Evolutionary conservation across 2,329 filamentous ascomycete genomes (phyloP).

Genomic region (Lecanosticta acicola): DNA sequence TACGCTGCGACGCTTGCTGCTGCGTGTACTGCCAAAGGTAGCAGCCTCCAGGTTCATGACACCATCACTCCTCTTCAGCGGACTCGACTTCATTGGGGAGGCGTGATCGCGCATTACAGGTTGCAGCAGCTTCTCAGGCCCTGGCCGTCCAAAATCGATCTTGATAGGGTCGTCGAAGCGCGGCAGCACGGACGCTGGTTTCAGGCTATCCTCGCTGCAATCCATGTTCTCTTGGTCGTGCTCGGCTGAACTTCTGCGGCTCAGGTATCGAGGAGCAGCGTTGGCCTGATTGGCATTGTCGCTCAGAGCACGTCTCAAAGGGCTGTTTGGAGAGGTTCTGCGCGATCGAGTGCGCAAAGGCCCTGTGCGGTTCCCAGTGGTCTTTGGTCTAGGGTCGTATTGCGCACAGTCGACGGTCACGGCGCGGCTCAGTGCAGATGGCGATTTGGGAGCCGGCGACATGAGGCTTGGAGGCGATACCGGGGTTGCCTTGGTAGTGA

Average conservation of each 20-base stretch:
- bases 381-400: constrained; percentile 43
- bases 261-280: constrained; percentile 48
- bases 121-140: constrained; percentile 44
- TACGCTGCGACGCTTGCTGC: constrained; percentile 76
- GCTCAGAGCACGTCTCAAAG: constrained; percentile 69
- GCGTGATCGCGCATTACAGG: constrained; percentile 42
- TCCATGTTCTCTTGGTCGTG: constrained; percentile 38
- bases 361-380: constrained; percentile 27
- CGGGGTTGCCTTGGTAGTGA: constrained; percentile 44
- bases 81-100: constrained; percentile 63
- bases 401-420: constrained; percentile 37
- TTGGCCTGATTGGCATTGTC: constrained; percentile 68
- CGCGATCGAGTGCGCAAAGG: constrained; percentile 46
- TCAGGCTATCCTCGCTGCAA: constrained; percentile 22
- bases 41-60: constrained; percentile 80
- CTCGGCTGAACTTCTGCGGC: constrained; percentile 45
- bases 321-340: constrained; percentile 72
- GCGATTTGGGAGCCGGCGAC: constrained; percentile 32
- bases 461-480: constrained; percentile 34
- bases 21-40: constrained; percentile 74
- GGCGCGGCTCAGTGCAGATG: constrained; percentile 41
- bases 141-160: constrained; percentile 43
- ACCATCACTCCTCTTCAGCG: constrained; percentile 85
- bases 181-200: constrained; percentile 14
- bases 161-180: constrained; percentile 42